Conservation (phyloP, 2,329 filamentous ascomycete genomes). For the Arachnomyces sp. region DNA sequence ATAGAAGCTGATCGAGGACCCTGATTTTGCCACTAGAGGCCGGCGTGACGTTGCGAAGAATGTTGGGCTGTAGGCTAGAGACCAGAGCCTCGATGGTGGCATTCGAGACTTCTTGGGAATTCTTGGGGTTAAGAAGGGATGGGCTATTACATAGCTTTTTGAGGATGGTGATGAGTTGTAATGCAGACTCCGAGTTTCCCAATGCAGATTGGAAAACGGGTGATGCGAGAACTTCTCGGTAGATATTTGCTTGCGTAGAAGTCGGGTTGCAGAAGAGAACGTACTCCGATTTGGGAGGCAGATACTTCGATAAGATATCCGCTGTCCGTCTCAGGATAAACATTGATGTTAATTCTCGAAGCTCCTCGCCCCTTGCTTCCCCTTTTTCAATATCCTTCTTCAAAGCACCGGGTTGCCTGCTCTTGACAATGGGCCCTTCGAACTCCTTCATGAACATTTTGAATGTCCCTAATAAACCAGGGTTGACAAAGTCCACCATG, state of each 20-base stretch:
- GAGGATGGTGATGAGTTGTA: constrained; percentile 62
- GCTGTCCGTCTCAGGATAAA: constrained; percentile 61
- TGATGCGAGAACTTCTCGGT: constrained; percentile 56
- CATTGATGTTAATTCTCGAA: constrained; percentile 51
- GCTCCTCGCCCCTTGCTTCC: constrained; percentile 52
- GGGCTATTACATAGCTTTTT: constrained; percentile 70
- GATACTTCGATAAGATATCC: constrained; percentile 56
- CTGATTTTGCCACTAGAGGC: constrained; percentile 58
- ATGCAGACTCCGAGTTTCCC: constrained; percentile 52
- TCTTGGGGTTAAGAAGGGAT: constrained; percentile 48
- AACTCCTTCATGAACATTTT: constrained; percentile 57
- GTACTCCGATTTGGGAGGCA: constrained; percentile 60
- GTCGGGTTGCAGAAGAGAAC: constrained; percentile 59
- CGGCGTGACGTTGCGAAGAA: constrained; percentile 46
- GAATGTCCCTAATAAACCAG: constrained; percentile 54
- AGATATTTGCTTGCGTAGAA: constrained; percentile 50
- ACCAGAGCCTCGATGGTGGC: constrained; percentile 42
- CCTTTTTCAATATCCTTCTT: constrained; percentile 56
- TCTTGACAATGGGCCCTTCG: constrained; percentile 55
- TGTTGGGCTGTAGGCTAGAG: constrained; percentile 46
- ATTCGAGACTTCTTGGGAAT: constrained; percentile 39
- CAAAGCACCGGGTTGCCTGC: constrained; percentile 55
- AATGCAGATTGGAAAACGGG: constrained; percentile 55
- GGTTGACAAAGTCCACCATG: constrained; percentile 62
- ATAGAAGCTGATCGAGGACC: constrained; percentile 57